These are phyloP conservation scores for Suillus occidentalis DNA, from an alignment of 768 basidiomycete genomes.

Conservation along the genomic window DNA sequence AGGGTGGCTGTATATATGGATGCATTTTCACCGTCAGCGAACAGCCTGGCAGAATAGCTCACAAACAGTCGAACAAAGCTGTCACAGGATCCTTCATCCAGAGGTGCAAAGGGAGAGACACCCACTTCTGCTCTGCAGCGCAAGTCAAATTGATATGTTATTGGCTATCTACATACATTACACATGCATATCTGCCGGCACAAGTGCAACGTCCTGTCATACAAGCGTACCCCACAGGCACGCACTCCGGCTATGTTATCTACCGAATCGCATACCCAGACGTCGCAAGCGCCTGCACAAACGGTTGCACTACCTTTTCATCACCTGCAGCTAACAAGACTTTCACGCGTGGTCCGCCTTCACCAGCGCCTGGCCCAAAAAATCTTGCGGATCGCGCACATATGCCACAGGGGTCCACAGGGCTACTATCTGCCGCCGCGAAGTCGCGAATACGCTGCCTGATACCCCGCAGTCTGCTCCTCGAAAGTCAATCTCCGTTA, in stretches of 20 bases:
- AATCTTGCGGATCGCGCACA: conserved; percentile 55
- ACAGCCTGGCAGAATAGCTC: not conserved
- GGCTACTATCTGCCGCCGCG: conserved; percentile 69
- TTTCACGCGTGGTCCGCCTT: conserved; percentile 17
- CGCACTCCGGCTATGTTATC: not conserved
- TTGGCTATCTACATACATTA: not conserved
- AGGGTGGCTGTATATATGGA: not conserved
- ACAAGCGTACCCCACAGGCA: not conserved
- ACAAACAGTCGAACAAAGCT: too few species aligned
- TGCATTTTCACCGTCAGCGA: not conserved
- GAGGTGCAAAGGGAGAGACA: too few species aligned
- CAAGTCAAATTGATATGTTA: not conserved
- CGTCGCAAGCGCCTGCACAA: conserved; percentile 32
- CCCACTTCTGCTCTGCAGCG: not conserved
- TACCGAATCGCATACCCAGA: conserved; percentile 31
- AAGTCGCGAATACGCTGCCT: conserved; percentile 91
- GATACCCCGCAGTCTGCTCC: conserved; percentile 88
- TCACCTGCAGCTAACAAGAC: conserved; percentile 22
- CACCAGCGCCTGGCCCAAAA: conserved; percentile 44
- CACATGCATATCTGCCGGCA: not conserved
- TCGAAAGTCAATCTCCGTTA: conserved; percentile 87
- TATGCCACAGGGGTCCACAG: conserved; percentile 63
- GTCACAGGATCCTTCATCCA: too few species aligned
- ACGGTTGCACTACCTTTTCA: conserved; percentile 22
- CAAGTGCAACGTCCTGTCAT: not conserved